phyloP scores from a whole-genome alignment of 805 yeast genomes.

The Cyberlindnera samutprakarnensis region DNA sequence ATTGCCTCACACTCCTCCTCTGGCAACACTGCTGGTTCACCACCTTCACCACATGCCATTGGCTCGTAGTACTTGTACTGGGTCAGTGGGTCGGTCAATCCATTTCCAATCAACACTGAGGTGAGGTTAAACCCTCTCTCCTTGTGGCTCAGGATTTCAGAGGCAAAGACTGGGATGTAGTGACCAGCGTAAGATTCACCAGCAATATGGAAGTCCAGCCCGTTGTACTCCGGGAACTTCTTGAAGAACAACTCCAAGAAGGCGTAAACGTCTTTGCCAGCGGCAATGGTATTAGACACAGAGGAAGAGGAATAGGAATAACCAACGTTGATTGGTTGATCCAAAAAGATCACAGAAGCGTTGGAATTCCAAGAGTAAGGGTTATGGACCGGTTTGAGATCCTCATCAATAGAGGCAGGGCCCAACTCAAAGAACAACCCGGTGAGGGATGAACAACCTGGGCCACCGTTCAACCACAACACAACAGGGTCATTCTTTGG shows the following conservation, averaged over 20 bases:
- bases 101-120: conserved; percentile 85
- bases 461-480: conserved; percentile 92
- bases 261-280: conserved; percentile 76
- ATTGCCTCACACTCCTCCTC: conserved; percentile 76
- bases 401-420: conserved; percentile 59
- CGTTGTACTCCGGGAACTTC: conserved; percentile 53
- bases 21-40: conserved; percentile 64
- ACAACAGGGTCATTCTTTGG: conserved; percentile 81
- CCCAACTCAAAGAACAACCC: conserved; percentile 86
- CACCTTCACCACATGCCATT: conserved; percentile 95
- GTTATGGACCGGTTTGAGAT: conserved; percentile 58
- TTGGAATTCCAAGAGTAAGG: conserved; percentile 80
- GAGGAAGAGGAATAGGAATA: conserved; percentile 58
- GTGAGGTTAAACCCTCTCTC: conserved; percentile 58
- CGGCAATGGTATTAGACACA: conserved; percentile 69
- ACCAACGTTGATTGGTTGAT: conserved; percentile 86
- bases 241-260: conserved; percentile 74
- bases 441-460: conserved; percentile 87
- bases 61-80: conserved; percentile 78
- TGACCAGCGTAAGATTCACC: conserved; percentile 96
- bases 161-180: conserved; percentile 84
- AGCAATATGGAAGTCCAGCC: conserved; percentile 71
- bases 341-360: conserved; percentile 80
- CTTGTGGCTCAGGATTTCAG: conserved; percentile 63
- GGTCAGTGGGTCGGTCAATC: conserved; percentile 76